Conservation (phyloP, 2,329 filamentous ascomycete species). For the Calcarisporium arbuscula region DNA sequence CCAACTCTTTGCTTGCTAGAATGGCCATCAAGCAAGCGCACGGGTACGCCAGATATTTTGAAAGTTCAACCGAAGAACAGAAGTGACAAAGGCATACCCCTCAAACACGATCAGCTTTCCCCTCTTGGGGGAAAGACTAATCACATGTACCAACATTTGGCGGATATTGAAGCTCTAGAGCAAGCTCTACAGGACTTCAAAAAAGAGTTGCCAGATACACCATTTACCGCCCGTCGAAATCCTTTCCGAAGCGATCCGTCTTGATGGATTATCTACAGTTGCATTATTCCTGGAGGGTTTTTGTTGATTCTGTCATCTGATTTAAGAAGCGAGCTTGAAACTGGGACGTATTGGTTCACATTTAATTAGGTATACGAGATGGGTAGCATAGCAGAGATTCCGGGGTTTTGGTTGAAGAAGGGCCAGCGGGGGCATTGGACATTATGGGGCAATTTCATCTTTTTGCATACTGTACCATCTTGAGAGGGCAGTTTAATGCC, state of each 20-base stretch:
- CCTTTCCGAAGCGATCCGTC: slow-evolving; percentile 17
- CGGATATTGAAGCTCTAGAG: slow-evolving; percentile 10
- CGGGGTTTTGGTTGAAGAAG: no score
- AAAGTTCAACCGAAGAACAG: slow-evolving; percentile 10
- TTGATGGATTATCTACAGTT: slow-evolving; percentile 6
- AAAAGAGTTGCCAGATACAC: slow-evolving; percentile 3
- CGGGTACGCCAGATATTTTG: slow-evolving; percentile 14
- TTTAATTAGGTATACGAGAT: no score
- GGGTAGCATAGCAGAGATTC: no score
- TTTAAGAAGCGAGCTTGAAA: no score
- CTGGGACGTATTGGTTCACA: no score
- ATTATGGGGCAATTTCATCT: no score
- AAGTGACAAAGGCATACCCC: neutral
- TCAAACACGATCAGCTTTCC: neutral
- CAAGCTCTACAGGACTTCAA: slow-evolving; percentile 16
- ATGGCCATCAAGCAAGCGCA: slow-evolving; percentile 13
- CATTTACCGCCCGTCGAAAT: slow-evolving; percentile 4
- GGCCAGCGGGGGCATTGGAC: no score
- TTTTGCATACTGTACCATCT: no score
- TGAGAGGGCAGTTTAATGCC: no score
- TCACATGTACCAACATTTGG: slow-evolving; percentile 6
- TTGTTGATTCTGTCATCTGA: neutral
- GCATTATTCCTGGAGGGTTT: no score
- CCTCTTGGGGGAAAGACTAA: neutral
- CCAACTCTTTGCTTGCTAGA: slow-evolving; percentile 30